Conservation (phyloP, 305 asterid genomes). For the Fraxinus angustifolia region DNA sequence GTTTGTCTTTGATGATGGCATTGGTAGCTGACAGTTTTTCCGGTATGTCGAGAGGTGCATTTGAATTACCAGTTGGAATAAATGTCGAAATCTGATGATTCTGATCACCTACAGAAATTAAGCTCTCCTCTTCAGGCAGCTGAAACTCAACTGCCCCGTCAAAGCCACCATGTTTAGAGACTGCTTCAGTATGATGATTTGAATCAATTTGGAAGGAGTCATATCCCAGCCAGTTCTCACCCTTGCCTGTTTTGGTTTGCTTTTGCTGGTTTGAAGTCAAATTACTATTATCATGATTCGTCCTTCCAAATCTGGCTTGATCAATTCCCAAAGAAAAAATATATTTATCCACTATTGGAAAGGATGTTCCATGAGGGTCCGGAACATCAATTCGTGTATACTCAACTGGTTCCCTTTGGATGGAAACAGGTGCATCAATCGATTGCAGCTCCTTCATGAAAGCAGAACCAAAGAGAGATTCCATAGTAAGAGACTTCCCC, state of each 20-base stretch:
- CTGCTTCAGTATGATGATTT: constrained; percentile 36
- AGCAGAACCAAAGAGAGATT: constrained; percentile 91
- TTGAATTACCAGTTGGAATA: constrained; percentile 43
- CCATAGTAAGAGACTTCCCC: constrained; percentile 64
- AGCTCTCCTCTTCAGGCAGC: constrained; percentile 66
- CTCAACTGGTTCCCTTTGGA: constrained; percentile 56
- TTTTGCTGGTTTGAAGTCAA: constrained; percentile 39
- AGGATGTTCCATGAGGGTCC: constrained; percentile 43
- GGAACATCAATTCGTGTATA: constrained; percentile 40
- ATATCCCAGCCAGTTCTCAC: constrained; percentile 55
- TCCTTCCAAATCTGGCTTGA: constrained; percentile 34
- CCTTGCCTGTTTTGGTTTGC: constrained; percentile 33
- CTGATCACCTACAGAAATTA: constrained; percentile 44
- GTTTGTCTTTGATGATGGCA: constrained; percentile 42
- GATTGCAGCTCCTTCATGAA: constrained; percentile 91
- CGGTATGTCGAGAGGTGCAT: constrained; percentile 40
- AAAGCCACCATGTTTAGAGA: constrained; percentile 38
- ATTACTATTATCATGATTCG: constrained; percentile 28
- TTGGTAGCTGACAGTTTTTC: constrained; percentile 60
- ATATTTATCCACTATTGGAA: constrained; percentile 39
- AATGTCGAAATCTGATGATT: constrained; percentile 35
- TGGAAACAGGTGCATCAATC: constrained; percentile 85
- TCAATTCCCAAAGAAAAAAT: constrained; percentile 34
- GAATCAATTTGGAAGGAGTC: constrained; percentile 42
- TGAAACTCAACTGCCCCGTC: constrained; percentile 42